These are phyloP conservation scores for Schwanniomyces pseudopolymorphus DNA, from an alignment of 805 yeast species.

Conservation along the genomic window DNA sequence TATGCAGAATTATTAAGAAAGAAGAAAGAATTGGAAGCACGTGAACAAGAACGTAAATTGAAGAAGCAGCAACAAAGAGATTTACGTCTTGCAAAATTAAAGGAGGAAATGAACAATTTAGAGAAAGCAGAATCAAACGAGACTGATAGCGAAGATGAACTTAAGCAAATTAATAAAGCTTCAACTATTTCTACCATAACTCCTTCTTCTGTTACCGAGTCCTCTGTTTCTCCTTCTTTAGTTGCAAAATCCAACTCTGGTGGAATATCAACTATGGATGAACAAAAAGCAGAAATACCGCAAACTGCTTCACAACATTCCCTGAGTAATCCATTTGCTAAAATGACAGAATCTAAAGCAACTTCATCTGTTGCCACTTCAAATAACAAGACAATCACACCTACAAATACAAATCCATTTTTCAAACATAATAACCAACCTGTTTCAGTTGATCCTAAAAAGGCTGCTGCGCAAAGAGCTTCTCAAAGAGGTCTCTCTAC, in stretches of 20 bases:
- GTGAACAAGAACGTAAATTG: slow-evolving; percentile 41
- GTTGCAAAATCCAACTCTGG: too few relatives aligned
- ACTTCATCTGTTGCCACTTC: not conserved
- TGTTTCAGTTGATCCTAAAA: slow-evolving; percentile 48
- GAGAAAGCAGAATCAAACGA: slow-evolving; percentile 24
- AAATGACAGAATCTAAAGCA: slow-evolving; percentile 21
- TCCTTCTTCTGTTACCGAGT: too few relatives aligned
- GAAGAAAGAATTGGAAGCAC: slow-evolving; percentile 43
- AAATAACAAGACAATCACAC: not conserved
- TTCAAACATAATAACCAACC: slow-evolving; percentile 45
- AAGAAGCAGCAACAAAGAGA: slow-evolving; percentile 60
- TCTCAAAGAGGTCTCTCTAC: slow-evolving; percentile 60
- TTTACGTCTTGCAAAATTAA: slow-evolving; percentile 56
- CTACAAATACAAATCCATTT: slow-evolving; percentile 51
- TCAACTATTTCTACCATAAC: too few relatives aligned
- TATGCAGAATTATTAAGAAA: slow-evolving; percentile 50
- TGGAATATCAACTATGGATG: too few relatives aligned
- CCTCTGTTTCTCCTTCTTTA: slow-evolving; percentile 17
- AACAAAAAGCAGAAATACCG: too few relatives aligned
- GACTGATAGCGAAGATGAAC: slow-evolving; percentile 13
- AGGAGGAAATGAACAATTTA: slow-evolving; percentile 58
- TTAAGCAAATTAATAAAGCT: too few relatives aligned
- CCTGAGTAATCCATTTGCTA: slow-evolving; percentile 51
- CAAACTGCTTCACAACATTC: not conserved
- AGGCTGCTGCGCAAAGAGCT: slow-evolving; percentile 68